Conservation (phyloP, 495 filamentous ascomycete genomes). For the Evernia prunastri region DNA sequence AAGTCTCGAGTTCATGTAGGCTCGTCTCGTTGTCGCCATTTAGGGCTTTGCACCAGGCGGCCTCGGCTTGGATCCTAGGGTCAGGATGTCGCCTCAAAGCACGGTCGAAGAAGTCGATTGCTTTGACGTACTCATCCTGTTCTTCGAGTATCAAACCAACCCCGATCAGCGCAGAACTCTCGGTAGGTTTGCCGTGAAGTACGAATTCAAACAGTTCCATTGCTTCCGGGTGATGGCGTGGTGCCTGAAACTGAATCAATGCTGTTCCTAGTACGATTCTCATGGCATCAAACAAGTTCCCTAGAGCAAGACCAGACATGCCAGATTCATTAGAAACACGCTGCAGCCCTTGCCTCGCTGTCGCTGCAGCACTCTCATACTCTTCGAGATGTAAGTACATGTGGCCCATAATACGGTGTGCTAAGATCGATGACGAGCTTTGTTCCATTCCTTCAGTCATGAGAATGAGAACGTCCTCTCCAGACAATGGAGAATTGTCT, state of each 20-base stretch:
- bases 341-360: slow-evolving; percentile 62
- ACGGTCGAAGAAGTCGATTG: slow-evolving; percentile 67
- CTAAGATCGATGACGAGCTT: slow-evolving; percentile 65
- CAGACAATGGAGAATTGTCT: slow-evolving; percentile 45
- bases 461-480: slow-evolving; percentile 67
- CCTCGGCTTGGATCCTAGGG: slow-evolving; percentile 69
- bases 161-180: slow-evolving; percentile 76
- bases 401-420: slow-evolving; percentile 76
- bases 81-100: slow-evolving; percentile 71
- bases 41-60: slow-evolving; percentile 85
- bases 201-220: slow-evolving; percentile 74
- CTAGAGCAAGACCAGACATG: slow-evolving; percentile 59
- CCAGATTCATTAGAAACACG: slow-evolving; percentile 52
- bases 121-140: slow-evolving; percentile 75
- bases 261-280: slow-evolving; percentile 73
- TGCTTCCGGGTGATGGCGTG: slow-evolving; percentile 83
- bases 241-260: slow-evolving; percentile 79
- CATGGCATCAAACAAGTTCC: slow-evolving; percentile 63
- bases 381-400: slow-evolving; percentile 84
- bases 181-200: slow-evolving; percentile 60
- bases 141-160: slow-evolving; percentile 88
- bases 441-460: slow-evolving; percentile 78
- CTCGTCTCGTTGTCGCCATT: slow-evolving; percentile 63
- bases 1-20: slow-evolving; percentile 59
- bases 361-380: slow-evolving; percentile 73